Base-by-base conservation (phyloP, 2,329 filamentous ascomycete species). In the Colletotrichum cereale region DNA sequence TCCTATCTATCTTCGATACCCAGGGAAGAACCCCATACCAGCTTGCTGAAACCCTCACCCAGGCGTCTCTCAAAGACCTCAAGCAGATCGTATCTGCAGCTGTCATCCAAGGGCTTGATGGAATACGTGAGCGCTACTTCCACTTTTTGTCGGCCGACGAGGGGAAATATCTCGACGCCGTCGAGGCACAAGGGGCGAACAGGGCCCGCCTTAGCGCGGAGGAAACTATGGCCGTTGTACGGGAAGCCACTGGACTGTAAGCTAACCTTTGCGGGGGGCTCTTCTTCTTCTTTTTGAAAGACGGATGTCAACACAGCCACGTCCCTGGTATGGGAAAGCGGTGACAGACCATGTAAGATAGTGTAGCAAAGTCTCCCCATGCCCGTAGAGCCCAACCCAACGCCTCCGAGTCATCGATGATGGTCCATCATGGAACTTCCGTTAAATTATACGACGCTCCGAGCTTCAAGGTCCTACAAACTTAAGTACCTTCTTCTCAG, bases 1-100 rank as follows among this genome's bases (percentile, higher is more conserved):
- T 99, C 21, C 82, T 96, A n/a, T 90, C 90, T 31, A 89, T 93
- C 73, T 89, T 96, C 75, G 88, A 91, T 65, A 75, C 79, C 5
- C 75, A 80, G 34, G 76, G 77, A 3, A 81, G 84, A 61, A 83
- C 77, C 16, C 80, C 84, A 1, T 74, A 76, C 55, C 78, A 85
- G 52, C 75, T 89, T 26, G 86, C 82, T 2, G 67, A 78, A 16
- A 78, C 78, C 10, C 82, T 84, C 58, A 78, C 78, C 6, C 79
- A 81, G 2, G 78, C 84, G 29, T 77, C 78, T 26, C 80, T 84
- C 1, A 80, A 78, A 24, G 72, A 78, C 8, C 77, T 86, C 42
- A 86, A 86, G 80, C 85, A 87, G 8, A 83, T 84, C 75, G 89
- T 94, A 6, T 87, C 89, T 0, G 86, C 89, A 26, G 85, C 85